phyloP scores from a whole-genome alignment of 441 rosid genomes.

The Pelargonium exstipulatum region DNA sequence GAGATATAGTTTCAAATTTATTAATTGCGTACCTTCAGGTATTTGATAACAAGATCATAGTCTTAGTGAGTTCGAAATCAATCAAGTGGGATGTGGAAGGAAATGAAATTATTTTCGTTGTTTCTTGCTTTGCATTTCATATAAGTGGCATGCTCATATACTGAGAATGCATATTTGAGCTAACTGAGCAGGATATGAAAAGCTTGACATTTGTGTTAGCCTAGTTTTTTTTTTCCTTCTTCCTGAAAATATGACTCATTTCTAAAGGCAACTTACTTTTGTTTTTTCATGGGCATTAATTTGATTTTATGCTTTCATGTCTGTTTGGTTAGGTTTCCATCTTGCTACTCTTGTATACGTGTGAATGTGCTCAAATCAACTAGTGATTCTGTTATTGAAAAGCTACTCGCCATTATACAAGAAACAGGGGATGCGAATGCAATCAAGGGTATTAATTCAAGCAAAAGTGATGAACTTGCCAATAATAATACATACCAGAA shows the following conservation, averaged over 20 bases:
- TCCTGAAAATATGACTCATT: background rate
- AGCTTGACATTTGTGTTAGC: background rate
- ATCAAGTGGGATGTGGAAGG: too few species aligned
- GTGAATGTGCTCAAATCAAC: constrained; percentile 70
- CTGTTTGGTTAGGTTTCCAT: constrained; percentile 53
- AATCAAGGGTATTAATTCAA: constrained; percentile 23
- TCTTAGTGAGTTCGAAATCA: too few species aligned
- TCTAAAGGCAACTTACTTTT: background rate
- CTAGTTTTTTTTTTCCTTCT: background rate
- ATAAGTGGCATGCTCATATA: background rate
- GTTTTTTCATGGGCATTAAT: constrained; percentile 1
- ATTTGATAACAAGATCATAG: too few species aligned
- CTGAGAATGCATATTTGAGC: too few species aligned
- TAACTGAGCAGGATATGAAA: background rate
- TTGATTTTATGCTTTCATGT: constrained; percentile 7
- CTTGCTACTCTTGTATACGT: constrained; percentile 81
- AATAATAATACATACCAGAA: constrained; percentile 4
- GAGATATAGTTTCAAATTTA: too few species aligned
- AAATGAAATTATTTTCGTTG: too few species aligned
- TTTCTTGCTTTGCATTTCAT: background rate
- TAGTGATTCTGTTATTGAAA: constrained; percentile 60
- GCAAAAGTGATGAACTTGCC: constrained; percentile 23
- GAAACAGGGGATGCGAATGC: constrained; percentile 27
- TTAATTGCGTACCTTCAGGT: too few species aligned
- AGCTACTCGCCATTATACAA: constrained; percentile 45